These are phyloP conservation scores for Amanita exitialis DNA, from an alignment of 768 basidiomycete genomes.

Conservation along the genomic window DNA sequence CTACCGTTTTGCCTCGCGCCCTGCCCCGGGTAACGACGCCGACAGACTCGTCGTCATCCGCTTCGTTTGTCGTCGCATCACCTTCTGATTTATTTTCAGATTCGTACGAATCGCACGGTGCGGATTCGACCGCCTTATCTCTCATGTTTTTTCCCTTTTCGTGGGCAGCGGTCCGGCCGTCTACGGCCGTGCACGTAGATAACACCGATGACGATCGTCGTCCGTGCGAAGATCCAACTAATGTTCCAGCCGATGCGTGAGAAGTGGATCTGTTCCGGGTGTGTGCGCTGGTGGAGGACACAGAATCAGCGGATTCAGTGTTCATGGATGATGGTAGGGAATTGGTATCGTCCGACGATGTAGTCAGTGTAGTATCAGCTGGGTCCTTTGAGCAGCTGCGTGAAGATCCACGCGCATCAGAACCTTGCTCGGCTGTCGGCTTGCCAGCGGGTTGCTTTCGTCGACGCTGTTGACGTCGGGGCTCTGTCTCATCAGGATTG, in stretches of 20 bases:
- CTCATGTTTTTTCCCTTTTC: conserved; percentile 8
- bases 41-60: conserved; percentile 13
- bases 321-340: neutral
- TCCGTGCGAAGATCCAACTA: conserved; percentile 16
- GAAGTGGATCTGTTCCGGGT: conserved; percentile 29
- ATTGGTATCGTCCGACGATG: conserved; percentile 6
- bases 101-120: neutral
- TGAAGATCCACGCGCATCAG: conserved; percentile 1
- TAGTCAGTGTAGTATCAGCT: conserved; percentile 1
- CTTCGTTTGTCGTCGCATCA: conserved; percentile 7
- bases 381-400: conserved; percentile 8
- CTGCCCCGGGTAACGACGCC: conserved; percentile 30
- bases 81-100: conserved; percentile 7
- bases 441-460: neutral
- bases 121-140: neutral
- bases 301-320: neutral
- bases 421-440: neutral
- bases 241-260: conserved; percentile 25
- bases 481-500: conserved; percentile 6
- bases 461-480: conserved; percentile 5
- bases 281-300: conserved; percentile 12
- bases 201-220: conserved; percentile 29
- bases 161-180: conserved; percentile 15
- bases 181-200: conserved; percentile 28
- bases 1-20: conserved; percentile 9